Base-by-base conservation (phyloP, 1,139 yeast species). In the Yamadazyma diospyri region DNA sequence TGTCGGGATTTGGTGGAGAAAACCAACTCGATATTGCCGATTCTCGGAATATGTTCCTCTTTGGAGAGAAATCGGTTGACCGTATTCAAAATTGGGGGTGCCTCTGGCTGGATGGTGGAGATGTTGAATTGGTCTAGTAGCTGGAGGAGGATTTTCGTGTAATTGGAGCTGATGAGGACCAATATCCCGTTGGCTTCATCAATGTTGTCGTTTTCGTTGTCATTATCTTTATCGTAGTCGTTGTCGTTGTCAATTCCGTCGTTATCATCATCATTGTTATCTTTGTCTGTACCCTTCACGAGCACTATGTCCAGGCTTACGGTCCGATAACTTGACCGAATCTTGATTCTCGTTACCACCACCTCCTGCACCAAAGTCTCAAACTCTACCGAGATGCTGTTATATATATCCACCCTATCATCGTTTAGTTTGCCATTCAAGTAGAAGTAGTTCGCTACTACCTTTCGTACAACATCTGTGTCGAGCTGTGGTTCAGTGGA, bases 1-100 rank as follows among this genome's bases (percentile, higher is more conserved):
- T 29, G 22, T 11, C 12, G 16, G 16, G 33, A 27, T 14, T 16
- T 19, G 8, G 29, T 16, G 5, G 15, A 6, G 20, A 32, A 35
- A 3, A 28, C 33, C n/a, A 35, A 12, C 24, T 35, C 38, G 4
- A 29, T 16, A 23, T 35, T 35, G 2, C 38, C 38, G 5, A 34
- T 19, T 13, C 15, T 18, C 7, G 13, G 7, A 3, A 20, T 4
- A 27, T 27, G 9, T 3, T 10, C 21, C n/a, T 12, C 11, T 4
- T 13, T 10, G 8, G 19, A 23, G 8, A 23, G 21, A 13, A 29
- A 4, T 10, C 16, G 16, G 11, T 30, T 25, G 4, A 30, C 18
- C 3, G 20, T 19, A 5, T 13, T 10, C 11, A 31, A 12, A 9
- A 31, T 21, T 7, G 34, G 15, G 5, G 25, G 25, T 14, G 13